Evolutionary conservation across 139 green algal species (phyloP).

Genomic region (Zygnema cylindricum): DNA sequence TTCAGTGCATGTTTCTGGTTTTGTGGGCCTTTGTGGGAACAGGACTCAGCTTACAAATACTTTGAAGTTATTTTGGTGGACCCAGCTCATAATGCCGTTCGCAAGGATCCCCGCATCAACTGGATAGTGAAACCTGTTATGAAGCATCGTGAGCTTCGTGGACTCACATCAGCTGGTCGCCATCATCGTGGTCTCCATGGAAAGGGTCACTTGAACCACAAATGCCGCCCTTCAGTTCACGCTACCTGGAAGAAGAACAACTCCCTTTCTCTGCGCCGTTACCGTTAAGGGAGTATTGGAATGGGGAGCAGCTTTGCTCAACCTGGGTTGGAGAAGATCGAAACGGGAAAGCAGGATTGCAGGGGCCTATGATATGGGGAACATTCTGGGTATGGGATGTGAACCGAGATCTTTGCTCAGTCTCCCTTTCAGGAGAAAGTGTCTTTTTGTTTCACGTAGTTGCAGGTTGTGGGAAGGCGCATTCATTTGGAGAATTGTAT

Average conservation of each 20-base stretch:
- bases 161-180: slow-evolving; percentile 92
- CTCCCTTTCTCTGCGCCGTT: slow-evolving; percentile 85
- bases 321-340: too few species aligned
- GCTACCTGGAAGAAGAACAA: slow-evolving; percentile 92
- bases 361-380: too few species aligned
- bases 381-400: too few species aligned
- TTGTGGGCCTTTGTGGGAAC: slow-evolving; percentile 29
- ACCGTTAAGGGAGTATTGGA: slow-evolving; percentile 75
- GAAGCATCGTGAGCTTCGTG: slow-evolving; percentile 98
- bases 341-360: too few species aligned
- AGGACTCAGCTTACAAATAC: slow-evolving; percentile 99
- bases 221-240: slow-evolving; percentile 84
- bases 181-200: slow-evolving; percentile 88
- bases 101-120: slow-evolving; percentile 98
- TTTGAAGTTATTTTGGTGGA: slow-evolving; percentile 99
- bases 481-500: too few species aligned
- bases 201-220: slow-evolving; percentile 83
- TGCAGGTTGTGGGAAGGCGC: too few species aligned
- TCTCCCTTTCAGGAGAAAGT: too few species aligned
- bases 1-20: too few species aligned
- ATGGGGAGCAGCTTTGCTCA: too few species aligned
- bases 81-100: slow-evolving; percentile 89
- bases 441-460: too few species aligned
- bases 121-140: slow-evolving; percentile 97
- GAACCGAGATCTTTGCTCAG: too few species aligned